Percentiles rank a stretch among this genome's conserved stretches.
Conservation (phyloP, 306 rosid genomes). For the Lathyrus sativus region DNA sequence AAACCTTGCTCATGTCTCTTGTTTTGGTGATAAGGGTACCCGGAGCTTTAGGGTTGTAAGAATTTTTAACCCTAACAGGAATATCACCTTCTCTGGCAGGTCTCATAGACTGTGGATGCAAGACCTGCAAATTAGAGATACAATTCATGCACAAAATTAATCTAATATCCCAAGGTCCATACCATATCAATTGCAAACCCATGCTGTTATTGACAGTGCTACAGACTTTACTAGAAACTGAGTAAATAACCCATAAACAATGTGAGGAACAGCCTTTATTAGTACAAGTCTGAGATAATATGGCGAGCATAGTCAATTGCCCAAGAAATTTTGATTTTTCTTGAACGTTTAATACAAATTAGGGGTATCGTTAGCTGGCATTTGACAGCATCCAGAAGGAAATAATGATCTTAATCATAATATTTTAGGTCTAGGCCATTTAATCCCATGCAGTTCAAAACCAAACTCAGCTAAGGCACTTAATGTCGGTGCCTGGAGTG, state of each 20-base stretch:
- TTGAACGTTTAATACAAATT: neutral
- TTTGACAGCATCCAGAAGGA: slow-evolving; percentile 18
- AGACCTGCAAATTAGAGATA: slow-evolving; percentile 59
- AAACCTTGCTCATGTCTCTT: slow-evolving; percentile 92
- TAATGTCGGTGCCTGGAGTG: neutral
- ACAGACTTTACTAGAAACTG: neutral
- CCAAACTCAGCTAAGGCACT: slow-evolving; percentile 16
- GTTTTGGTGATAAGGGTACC: slow-evolving; percentile 85
- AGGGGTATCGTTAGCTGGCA: slow-evolving; percentile 1
- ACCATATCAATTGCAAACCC: slow-evolving; percentile 6
- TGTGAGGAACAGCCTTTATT: neutral
- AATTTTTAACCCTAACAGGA: slow-evolving; percentile 97
- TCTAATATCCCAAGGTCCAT: slow-evolving; percentile 20
- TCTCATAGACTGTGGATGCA: slow-evolving; percentile 99
- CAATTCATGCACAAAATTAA: neutral
- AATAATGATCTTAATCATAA: slow-evolving; percentile 23
- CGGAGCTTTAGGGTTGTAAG: slow-evolving; percentile 92
- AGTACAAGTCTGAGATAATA: slow-evolving; percentile 26
- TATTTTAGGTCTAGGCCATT: neutral
- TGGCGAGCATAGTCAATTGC: slow-evolving; percentile 3
- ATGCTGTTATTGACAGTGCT: slow-evolving; percentile 3
- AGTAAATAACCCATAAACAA: slow-evolving; percentile 16
- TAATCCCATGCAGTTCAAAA: slow-evolving; percentile 24
- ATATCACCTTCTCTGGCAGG: slow-evolving; percentile 97
- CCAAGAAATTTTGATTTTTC: neutral